Evolutionary conservation across 139 green algal species (phyloP), one percentile per base, ranked within the genome.

Genomic region (Haematococcus lacustris): DNA sequence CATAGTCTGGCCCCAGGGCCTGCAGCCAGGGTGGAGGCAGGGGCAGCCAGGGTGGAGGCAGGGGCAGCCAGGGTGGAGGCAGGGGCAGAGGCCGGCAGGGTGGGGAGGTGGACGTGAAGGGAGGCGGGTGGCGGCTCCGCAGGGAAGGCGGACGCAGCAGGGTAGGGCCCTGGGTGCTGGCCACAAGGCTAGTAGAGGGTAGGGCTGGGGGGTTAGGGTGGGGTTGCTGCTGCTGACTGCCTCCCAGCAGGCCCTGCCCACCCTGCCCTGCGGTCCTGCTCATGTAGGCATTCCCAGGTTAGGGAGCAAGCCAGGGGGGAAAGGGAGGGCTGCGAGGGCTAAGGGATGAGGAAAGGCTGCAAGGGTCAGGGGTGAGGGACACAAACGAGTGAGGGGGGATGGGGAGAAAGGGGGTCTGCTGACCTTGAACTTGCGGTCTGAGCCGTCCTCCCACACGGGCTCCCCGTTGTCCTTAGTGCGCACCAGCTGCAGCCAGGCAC

Each of bases 371-470:
- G 32, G 3, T 30, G 5, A 4, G 17, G 5, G 33, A 6, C 32
- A 4, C 32, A 50, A 25, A 3, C 26, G 26, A 40, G 57, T 25
- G 30, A 30, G 23, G 57, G 5, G 57, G 5, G 28, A 65, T 30
- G 13, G 5, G 28, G 5, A 34, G 25, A 34, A 41, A 40, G 62
- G 65, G 62, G 40, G 66, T 66, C 51, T 60, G 37, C 33, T 71
- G 38, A 90, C 82, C 72, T 82, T 88, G 68, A 93, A 78, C 4
- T 51, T 64, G 30, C 86, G 84, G 78, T 94, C 91, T 53, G 77
- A 51, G 26, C 87, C 84, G 30, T 71, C 70, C 72, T 94, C 89
- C 89, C 88, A 93, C 4, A 76, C 61, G 25, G 61, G 51, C 17
- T 68, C 61, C 21, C 41, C 72, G 34, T 75, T 65, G 2, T 81